Conservation (phyloP, 2,329 filamentous ascomycete genomes). For the Hypoxylon sp. region DNA sequence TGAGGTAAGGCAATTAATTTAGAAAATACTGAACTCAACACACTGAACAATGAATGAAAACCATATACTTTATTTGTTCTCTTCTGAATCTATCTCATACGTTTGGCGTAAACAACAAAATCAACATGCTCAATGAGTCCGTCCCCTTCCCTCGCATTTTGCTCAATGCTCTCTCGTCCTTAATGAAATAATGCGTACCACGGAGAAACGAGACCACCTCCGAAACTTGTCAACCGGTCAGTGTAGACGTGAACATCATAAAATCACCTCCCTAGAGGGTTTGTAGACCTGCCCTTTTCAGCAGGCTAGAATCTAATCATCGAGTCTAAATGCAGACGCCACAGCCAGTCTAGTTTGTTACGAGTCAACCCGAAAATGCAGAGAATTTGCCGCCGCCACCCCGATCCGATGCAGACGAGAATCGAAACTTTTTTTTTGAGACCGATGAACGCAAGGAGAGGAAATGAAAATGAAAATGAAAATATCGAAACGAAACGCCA, state of each 20-base stretch:
- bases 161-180: constrained; percentile 41
- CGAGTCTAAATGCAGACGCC: constrained; percentile 49
- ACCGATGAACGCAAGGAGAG: constrained; percentile 23
- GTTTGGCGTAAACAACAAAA: constrained; percentile 31
- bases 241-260: constrained; percentile 43
- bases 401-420: constrained; percentile 45
- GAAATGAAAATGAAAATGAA: constrained; percentile 42
- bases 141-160: constrained; percentile 38
- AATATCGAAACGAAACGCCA: constrained; percentile 45
- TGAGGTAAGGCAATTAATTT: too few species aligned
- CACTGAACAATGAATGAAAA: constrained; percentile 5
- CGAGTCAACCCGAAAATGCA: constrained; percentile 48
- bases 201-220: constrained; percentile 37
- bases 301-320: constrained; percentile 45
- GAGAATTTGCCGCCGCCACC: constrained; percentile 48
- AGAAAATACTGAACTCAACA: background rate
- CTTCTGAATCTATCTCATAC: constrained; percentile 37
- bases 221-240: constrained; percentile 30
- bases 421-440: constrained; percentile 46
- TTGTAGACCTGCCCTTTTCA: constrained; percentile 35
- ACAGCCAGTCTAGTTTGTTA: constrained; percentile 48
- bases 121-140: constrained; percentile 38
- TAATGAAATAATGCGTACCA: constrained; percentile 42
- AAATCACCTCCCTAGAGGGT: constrained; percentile 41
- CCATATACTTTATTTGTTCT: constrained; percentile 39